Conservation (phyloP, 2,329 filamentous ascomycete species). For the Clonostachys solani region DNA sequence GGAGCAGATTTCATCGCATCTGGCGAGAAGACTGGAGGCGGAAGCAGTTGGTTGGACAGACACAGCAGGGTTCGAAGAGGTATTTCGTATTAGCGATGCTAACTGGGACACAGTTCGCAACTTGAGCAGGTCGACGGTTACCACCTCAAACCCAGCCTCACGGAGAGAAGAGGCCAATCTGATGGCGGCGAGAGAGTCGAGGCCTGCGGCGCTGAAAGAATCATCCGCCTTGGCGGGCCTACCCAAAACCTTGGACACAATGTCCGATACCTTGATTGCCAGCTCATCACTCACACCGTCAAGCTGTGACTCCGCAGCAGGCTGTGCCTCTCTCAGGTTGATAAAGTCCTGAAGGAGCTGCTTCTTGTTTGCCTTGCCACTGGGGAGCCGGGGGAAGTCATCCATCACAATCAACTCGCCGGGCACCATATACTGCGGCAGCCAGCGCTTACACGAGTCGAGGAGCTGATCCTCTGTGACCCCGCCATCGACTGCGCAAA, state of each 20-base stretch:
- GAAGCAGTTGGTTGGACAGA: not conserved
- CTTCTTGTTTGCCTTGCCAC: conserved; percentile 78
- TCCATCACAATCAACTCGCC: conserved; percentile 62
- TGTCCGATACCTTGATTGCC: conserved; percentile 2
- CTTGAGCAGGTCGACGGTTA: conserved; percentile 58
- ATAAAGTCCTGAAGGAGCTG: conserved; percentile 49
- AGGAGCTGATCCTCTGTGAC: conserved; percentile 38
- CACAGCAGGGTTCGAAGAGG: not conserved
- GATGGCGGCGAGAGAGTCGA: conserved; percentile 52
- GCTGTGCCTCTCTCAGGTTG: conserved; percentile 5
- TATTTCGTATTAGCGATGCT: conserved; percentile 3
- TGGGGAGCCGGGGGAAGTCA: conserved; percentile 70
- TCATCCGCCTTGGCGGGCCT: conserved; percentile 26
- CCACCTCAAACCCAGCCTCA: conserved; percentile 45
- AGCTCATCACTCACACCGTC: not conserved
- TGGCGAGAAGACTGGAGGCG: conserved; percentile 6
- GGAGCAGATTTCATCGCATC: conserved; percentile 9
- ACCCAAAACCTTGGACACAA: conserved; percentile 35
- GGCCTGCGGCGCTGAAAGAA: conserved; percentile 46
- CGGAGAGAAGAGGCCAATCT: conserved; percentile 60
- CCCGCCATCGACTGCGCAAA: conserved; percentile 54
- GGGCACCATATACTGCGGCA: conserved; percentile 82
- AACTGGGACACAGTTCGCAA: conserved; percentile 36
- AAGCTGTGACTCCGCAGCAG: not conserved
- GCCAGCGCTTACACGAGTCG: conserved; percentile 64